These are phyloP conservation scores for Phytophthora pisi DNA, from an alignment of 352 stramenopile genomes.

Conservation along the genomic window DNA sequence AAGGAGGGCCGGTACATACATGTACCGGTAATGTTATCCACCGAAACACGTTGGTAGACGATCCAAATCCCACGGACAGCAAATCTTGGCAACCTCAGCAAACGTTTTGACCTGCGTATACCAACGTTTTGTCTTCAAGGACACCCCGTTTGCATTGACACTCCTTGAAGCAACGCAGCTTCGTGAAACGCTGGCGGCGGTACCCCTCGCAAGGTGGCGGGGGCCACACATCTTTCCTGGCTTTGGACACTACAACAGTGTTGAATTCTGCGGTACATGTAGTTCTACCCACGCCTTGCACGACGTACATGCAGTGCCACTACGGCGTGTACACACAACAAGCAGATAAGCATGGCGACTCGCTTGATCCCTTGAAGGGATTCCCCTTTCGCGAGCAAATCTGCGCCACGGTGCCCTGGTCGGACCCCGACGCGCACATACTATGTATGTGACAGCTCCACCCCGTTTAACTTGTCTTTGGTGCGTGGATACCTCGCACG, in stretches of 20 bases:
- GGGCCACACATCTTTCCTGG: not conserved
- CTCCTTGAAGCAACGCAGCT: not conserved
- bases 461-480: not conserved
- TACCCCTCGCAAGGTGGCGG: not conserved
- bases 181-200: too few relatives aligned
- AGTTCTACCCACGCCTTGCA: too few relatives aligned
- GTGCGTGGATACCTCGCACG: too few relatives aligned
- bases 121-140: not conserved
- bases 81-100: slow-evolving; percentile 2
- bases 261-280: too few relatives aligned
- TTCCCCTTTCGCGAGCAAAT: slow-evolving; percentile 6
- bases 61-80: slow-evolving; percentile 13
- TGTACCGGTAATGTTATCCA: slow-evolving; percentile 1
- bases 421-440: not conserved
- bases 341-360: not conserved
- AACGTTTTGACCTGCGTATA: not conserved
- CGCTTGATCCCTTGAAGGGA: not conserved
- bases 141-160: not conserved
- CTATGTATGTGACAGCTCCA: too few relatives aligned
- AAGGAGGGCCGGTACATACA: not conserved
- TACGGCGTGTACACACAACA: not conserved
- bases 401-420: slow-evolving; percentile 6
- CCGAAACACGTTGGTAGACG: slow-evolving; percentile 21
- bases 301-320: too few relatives aligned
- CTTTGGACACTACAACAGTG: not conserved